Evolutionary conservation across 2,329 filamentous ascomycete species (phyloP).

Genomic region (Davidsoniella virescens): DNA sequence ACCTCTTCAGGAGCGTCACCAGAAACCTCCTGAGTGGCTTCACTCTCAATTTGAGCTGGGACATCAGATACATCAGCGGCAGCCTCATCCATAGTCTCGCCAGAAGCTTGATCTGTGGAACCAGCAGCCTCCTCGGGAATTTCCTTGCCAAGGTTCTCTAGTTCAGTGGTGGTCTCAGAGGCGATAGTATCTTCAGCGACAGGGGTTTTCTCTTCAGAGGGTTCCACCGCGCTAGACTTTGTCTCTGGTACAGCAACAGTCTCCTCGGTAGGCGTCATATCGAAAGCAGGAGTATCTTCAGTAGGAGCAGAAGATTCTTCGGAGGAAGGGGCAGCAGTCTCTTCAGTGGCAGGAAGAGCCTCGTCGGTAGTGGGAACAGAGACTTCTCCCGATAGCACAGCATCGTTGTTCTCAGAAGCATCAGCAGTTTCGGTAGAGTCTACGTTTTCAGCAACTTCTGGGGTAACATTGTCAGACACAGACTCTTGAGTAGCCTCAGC

Average conservation of each 20-base stretch:
- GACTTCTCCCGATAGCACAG: background rate
- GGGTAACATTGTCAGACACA: background rate
- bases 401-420: background rate
- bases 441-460: background rate
- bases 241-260: too few species aligned
- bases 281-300: too few species aligned
- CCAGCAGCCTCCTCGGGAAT: background rate
- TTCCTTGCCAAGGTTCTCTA: too few species aligned
- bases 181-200: too few species aligned
- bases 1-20: slow-evolving; percentile 1
- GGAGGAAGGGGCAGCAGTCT: background rate
- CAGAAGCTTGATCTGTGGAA: background rate
- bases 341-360: background rate
- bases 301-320: background rate
- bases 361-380: background rate
- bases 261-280: too few species aligned
- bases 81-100: background rate
- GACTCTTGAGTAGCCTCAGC: background rate
- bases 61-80: background rate
- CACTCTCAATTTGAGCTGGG: background rate
- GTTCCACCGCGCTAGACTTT: too few species aligned
- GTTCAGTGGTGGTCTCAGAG: too few species aligned
- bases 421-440: background rate
- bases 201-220: too few species aligned
- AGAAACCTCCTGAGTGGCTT: slow-evolving; percentile 7